phyloP scores from a whole-genome alignment of 306 rosid species.

The Castanea crenata region DNA sequence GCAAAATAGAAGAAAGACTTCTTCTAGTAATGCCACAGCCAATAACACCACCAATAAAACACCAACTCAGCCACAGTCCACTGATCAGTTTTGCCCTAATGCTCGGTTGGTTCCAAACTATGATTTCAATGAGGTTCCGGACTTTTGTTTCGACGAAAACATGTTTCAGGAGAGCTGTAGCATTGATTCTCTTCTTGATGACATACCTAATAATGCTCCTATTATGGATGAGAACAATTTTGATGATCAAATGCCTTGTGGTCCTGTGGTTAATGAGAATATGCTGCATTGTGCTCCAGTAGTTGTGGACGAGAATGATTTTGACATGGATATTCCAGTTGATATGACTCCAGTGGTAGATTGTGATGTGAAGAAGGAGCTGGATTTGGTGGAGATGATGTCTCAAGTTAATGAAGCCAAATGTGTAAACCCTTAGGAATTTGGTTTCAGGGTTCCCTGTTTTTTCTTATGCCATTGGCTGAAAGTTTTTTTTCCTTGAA shows the following conservation, averaged over 20 bases:
- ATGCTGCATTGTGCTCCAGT: neutral
- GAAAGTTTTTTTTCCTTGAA: neutral
- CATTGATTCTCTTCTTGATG: conserved; percentile 65
- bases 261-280: conserved; percentile 16
- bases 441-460: neutral
- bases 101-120: conserved; percentile 41
- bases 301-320: conserved; percentile 15
- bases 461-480: neutral
- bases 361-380: conserved; percentile 58
- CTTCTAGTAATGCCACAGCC: conserved; percentile 6
- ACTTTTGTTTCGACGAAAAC: conserved; percentile 56
- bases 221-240: conserved; percentile 23
- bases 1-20: conserved; percentile 37
- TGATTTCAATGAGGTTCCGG: conserved; percentile 48
- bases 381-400: conserved; percentile 90
- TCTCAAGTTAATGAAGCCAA: conserved; percentile 36
- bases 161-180: conserved; percentile 58
- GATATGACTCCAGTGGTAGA: conserved; percentile 22
- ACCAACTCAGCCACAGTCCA: conserved; percentile 5
- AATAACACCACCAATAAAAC: conserved; percentile 14
- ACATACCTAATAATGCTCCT: conserved; percentile 44
- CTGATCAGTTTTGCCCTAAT: conserved; percentile 4
- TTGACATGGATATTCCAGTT: conserved; percentile 21
- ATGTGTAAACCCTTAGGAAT: neutral
- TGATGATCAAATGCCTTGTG: conserved; percentile 10